Percentiles rank a stretch among this genome's conserved stretches.
phyloP scores from a whole-genome alignment of 306 rosid species.

The Chamaecrista fasciculata region DNA sequence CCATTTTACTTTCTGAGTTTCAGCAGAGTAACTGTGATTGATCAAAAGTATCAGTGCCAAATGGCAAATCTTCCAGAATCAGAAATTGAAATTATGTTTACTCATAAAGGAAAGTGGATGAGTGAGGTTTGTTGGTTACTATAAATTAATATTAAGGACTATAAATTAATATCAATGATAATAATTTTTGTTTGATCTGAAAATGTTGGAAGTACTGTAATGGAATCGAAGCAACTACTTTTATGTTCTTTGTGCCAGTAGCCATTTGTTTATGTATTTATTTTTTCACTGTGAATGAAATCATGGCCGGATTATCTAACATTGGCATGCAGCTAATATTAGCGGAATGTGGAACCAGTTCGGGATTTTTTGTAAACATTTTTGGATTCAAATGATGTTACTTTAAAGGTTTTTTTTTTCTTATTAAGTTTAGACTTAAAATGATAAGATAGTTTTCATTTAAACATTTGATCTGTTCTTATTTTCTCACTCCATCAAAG shows the following conservation, averaged over 20 bases:
- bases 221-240: not conserved
- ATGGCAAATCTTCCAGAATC: not conserved
- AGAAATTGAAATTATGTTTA: not conserved
- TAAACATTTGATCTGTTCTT: too few relatives aligned
- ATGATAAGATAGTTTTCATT: too few relatives aligned
- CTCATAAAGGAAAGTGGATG: not conserved
- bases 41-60: not conserved
- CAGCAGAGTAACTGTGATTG: not conserved
- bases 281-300: conserved; percentile 5
- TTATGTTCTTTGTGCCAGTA: not conserved
- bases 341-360: not conserved
- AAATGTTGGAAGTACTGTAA: not conserved
- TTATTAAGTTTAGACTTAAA: too few relatives aligned
- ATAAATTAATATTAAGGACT: too few relatives aligned
- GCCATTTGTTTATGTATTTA: not conserved
- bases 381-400: too few relatives aligned
- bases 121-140: too few relatives aligned
- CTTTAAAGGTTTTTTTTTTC: too few relatives aligned
- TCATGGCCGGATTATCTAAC: conserved; percentile 1
- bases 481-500: too few relatives aligned
- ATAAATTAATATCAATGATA: too few relatives aligned
- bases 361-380: too few relatives aligned
- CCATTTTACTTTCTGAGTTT: not conserved
- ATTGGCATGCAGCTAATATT: conserved; percentile 14
- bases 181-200: not conserved